Evolutionary conservation across 1,284 basidiomycete species (phyloP).

Genomic region (Cryptococcus sp.): DNA sequence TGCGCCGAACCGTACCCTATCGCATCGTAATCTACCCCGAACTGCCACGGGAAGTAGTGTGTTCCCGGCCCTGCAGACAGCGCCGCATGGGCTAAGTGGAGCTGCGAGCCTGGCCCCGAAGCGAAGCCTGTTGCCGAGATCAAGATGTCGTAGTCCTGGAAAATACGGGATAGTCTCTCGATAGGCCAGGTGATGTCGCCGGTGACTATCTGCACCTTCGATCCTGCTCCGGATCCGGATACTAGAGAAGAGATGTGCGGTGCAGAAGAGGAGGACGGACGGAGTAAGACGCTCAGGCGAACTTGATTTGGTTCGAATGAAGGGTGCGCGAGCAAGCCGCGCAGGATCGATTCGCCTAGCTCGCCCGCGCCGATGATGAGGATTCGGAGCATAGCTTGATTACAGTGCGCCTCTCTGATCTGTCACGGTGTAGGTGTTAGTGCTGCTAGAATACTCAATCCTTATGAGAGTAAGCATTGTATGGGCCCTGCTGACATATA

Average conservation of each 20-base stretch:
- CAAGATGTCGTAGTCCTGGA: constrained; percentile 32
- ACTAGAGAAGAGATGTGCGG: not conserved
- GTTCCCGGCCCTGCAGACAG: constrained; percentile 28
- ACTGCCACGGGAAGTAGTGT: constrained; percentile 53
- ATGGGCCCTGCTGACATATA: no score
- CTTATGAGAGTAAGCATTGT: no score
- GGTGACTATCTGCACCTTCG: not conserved
- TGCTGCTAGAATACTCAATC: no score
- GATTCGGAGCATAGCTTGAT: constrained; percentile 7
- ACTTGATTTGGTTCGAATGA: constrained; percentile 7
- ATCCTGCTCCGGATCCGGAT: not conserved
- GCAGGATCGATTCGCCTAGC: constrained; percentile 34
- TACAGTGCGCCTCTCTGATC: no score
- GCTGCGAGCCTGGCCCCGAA: constrained; percentile 39
- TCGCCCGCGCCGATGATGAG: constrained; percentile 50
- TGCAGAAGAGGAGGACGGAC: constrained; percentile 12
- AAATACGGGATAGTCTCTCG: constrained; percentile 15
- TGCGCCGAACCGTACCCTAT: constrained; percentile 48
- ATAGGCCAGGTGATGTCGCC: constrained; percentile 12
- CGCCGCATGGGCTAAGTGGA: constrained; percentile 39
- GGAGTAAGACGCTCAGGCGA: constrained; percentile 16
- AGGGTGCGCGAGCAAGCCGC: constrained; percentile 8
- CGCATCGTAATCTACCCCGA: constrained; percentile 52
- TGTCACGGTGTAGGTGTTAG: no score
- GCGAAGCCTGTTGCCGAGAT: constrained; percentile 40